These are phyloP conservation scores for Litsea cubeba DNA, from an alignment of 164 flowering plant genomes.

Conservation along the genomic window DNA sequence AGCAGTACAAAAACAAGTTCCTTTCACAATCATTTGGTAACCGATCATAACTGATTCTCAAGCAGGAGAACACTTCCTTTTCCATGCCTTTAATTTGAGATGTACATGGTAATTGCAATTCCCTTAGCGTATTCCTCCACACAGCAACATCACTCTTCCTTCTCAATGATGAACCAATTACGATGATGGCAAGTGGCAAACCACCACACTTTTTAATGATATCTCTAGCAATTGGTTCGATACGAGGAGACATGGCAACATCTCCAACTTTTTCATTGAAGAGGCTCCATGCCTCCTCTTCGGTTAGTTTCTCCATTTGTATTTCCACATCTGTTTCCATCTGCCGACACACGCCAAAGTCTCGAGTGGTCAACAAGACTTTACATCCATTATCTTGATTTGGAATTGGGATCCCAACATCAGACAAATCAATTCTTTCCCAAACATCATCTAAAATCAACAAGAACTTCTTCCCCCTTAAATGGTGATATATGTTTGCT, in stretches of 20 bases:
- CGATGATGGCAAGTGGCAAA: conserved; percentile 10
- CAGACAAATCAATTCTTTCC: neutral
- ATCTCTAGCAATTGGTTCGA: conserved; percentile 1
- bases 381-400: conserved; percentile 6
- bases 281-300: conserved; percentile 11
- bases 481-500: neutral
- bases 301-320: conserved; percentile 2
- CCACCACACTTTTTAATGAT: conserved; percentile 8
- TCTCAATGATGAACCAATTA: conserved; percentile 10
- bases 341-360: neutral
- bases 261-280: conserved; percentile 3
- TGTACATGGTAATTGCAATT: neutral
- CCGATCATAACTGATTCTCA: conserved; percentile 5
- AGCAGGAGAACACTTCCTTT: neutral
- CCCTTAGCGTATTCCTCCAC: conserved; percentile 12
- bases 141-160: neutral
- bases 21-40: neutral
- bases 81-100: conserved; percentile 6
- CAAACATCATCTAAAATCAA: conserved; percentile 12
- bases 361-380: conserved; percentile 5
- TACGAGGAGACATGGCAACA: neutral
- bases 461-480: conserved; percentile 6
- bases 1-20: conserved; percentile 6
- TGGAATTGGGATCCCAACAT: conserved; percentile 5
- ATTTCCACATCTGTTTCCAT: conserved; percentile 5